Conservation (phyloP, 2,329 filamentous ascomycete species). For the Penicillium sp. region DNA sequence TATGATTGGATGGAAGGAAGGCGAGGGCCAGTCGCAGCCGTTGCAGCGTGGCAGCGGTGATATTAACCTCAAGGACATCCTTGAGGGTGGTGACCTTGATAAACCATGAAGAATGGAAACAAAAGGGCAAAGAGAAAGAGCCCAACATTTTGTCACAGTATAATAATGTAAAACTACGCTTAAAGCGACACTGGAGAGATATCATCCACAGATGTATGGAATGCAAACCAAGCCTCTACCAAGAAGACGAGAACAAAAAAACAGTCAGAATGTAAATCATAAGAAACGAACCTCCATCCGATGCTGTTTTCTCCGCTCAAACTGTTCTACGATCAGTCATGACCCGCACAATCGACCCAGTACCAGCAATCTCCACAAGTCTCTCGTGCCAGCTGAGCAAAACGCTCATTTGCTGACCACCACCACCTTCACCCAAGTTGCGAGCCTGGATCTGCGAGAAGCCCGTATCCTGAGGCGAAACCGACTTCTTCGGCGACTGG, state of each 20-base stretch:
- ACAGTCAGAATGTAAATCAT: conserved; percentile 8
- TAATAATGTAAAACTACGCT: conserved; percentile 28
- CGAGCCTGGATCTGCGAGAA: conserved; percentile 75
- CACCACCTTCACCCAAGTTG: conserved; percentile 62
- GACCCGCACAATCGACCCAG: conserved; percentile 87
- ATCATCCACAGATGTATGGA: conserved; percentile 18
- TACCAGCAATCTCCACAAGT: conserved; percentile 87
- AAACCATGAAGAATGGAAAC: conserved; percentile 18
- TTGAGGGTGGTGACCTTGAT: conserved; percentile 50
- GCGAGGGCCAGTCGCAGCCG: conserved; percentile 74
- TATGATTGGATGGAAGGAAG: conserved; percentile 98
- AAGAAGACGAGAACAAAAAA: conserved; percentile 17
- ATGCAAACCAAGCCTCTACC: conserved; percentile 25
- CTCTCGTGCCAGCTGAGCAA: conserved; percentile 98
- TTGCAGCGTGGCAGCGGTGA: conserved; percentile 80
- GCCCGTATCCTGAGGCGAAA: conserved; percentile 76
- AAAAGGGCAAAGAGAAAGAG: conserved; percentile 7
- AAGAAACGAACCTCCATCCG: conserved; percentile 11
- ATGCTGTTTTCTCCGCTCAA: conserved; percentile 40
- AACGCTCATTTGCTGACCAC: conserved; percentile 91
- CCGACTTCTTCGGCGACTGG: conserved; percentile 51
- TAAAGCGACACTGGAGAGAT: conserved; percentile 17
- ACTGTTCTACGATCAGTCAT: conserved; percentile 97
- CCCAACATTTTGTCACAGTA: conserved; percentile 25
- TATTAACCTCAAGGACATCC: conserved; percentile 82